Percentiles rank a stretch among this genome's conserved stretches.
These are phyloP conservation scores for Aristolochia californica DNA, from an alignment of 164 flowering plant genomes.

Conservation along the genomic window DNA sequence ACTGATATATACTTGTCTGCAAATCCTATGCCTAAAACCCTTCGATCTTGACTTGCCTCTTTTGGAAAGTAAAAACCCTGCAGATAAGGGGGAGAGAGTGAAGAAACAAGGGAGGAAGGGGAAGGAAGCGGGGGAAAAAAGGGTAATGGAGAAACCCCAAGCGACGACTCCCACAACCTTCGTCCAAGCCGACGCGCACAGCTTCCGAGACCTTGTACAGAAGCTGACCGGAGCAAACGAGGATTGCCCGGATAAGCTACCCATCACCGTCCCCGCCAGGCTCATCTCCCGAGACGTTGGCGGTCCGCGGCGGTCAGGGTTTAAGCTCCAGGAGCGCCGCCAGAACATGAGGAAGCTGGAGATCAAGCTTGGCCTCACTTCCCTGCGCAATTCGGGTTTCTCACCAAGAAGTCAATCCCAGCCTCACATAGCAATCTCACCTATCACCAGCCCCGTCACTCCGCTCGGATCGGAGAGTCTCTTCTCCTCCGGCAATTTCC, in stretches of 20 bases:
- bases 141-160: conserved; percentile 5
- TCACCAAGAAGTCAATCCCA: conserved; percentile 4
- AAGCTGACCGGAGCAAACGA: conserved; percentile 37
- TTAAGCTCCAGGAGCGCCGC: conserved; percentile 46
- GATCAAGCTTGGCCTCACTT: conserved; percentile 33
- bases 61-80: no score
- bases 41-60: not conserved
- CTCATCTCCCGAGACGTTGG: conserved; percentile 10
- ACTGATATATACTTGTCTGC: no score
- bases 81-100: not conserved
- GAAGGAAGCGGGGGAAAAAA: not conserved
- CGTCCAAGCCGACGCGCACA: conserved; percentile 40
- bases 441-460: conserved; percentile 34
- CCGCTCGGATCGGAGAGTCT: conserved; percentile 24
- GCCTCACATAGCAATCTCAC: conserved; percentile 13
- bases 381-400: conserved; percentile 12
- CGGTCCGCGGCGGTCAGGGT: conserved; percentile 33
- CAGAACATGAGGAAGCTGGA: conserved; percentile 38
- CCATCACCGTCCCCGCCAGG: conserved; percentile 22
- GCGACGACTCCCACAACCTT: conserved; percentile 32
- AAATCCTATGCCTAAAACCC: conserved; percentile 1
- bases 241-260: conserved; percentile 24
- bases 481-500: conserved; percentile 14
- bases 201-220: conserved; percentile 44
- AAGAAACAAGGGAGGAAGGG: no score